These are phyloP conservation scores for Spiraea crenata DNA, from an alignment of 331 rosid species.

Conservation along the genomic window DNA sequence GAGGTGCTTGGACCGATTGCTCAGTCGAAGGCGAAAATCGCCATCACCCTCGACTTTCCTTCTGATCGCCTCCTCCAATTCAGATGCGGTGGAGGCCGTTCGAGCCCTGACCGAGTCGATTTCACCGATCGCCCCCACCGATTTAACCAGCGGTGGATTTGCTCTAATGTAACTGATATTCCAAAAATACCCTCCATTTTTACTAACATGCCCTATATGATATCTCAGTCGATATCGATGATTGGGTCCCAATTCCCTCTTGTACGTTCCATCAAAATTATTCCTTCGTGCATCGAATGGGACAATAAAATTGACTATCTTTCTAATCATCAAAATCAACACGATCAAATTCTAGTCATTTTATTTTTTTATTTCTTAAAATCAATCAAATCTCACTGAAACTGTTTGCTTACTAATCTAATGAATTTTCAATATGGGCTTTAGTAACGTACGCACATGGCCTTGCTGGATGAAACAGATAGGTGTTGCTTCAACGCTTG, in stretches of 20 bases:
- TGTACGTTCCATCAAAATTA: no score
- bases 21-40: no score
- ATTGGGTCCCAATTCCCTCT: neutral
- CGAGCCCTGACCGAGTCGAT: no score
- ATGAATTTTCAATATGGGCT: neutral
- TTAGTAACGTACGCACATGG: constrained; percentile 39
- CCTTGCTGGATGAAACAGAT: constrained; percentile 37
- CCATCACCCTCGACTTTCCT: no score
- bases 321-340: neutral
- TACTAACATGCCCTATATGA: no score
- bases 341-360: neutral
- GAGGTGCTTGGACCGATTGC: no score
- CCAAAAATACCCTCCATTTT: no score
- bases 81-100: no score
- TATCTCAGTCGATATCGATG: neutral
- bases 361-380: neutral
- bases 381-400: constrained; percentile 7
- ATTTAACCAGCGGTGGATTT: no score
- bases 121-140: no score
- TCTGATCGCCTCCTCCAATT: no score
- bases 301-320: constrained; percentile 8
- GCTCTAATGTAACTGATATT: no score
- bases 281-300: neutral
- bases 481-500: constrained; percentile 30
- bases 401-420: neutral